phyloP scores from a whole-genome alignment of 202 grass and related monocot genomes.

The Carex arenaria region DNA sequence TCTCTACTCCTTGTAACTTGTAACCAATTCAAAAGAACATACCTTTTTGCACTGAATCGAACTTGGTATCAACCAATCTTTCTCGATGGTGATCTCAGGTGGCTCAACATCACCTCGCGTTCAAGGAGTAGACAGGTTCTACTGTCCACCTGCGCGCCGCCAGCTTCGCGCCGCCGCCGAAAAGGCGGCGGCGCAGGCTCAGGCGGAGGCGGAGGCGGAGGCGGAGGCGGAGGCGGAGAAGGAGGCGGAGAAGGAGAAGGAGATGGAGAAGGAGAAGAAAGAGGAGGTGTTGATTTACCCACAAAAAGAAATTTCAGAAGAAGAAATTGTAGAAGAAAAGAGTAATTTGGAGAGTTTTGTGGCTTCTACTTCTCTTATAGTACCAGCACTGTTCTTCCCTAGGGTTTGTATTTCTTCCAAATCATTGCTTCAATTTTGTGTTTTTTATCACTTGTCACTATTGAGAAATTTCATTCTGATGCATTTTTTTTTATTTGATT shows the following conservation, averaged over 20 bases:
- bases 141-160: slow-evolving; percentile 59
- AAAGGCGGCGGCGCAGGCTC: too few species aligned
- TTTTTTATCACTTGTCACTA: background rate
- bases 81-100: slow-evolving; percentile 50
- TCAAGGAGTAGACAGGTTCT: slow-evolving; percentile 43
- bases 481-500: background rate
- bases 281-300: background rate
- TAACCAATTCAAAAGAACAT: background rate
- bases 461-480: background rate
- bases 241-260: slow-evolving; percentile 7
- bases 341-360: slow-evolving; percentile 69
- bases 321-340: slow-evolving; percentile 4
- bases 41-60: too few species aligned
- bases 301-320: background rate
- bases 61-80: background rate
- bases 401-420: slow-evolving; percentile 19
- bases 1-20: too few species aligned
- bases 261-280: background rate
- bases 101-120: slow-evolving; percentile 29
- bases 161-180: slow-evolving; percentile 8
- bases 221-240: background rate
- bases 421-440: background rate
- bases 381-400: slow-evolving; percentile 34
- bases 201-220: background rate
- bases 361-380: slow-evolving; percentile 42